Base-by-base conservation (phyloP, 1,284 basidiomycete species). In the Flammula alnicola region DNA sequence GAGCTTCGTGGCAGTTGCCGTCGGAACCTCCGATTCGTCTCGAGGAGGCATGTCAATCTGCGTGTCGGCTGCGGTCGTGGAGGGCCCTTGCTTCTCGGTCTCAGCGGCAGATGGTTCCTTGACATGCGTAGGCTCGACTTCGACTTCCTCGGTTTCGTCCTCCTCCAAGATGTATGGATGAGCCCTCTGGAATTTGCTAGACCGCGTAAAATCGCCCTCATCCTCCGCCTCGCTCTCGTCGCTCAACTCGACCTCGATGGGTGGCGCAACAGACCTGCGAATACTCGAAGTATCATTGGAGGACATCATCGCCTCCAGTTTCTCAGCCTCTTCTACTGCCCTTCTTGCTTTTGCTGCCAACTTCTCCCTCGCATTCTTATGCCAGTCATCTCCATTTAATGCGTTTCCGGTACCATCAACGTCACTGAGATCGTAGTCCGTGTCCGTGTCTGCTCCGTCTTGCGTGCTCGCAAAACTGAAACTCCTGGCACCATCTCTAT, bases 161-260 rank as follows among this genome's bases (percentile, higher is more conserved):
- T 84, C 86, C 62, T 89, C 86, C 16, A 79, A 70, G 27, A 88
- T 88, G 56, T 79, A 74, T 6, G 81, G 76, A 54, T 85, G 79
- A 3, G 70, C 64, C 27, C 74, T 64, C 40, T 66, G 67, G 52
- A 72, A 73, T 19, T 56, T 59, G 38, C 49, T 63, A 0, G 64
- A 63, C 33, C 63, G 64, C 9, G 64, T 70, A 55, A 66, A 75
- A 36, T 74, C 75, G 9, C 68, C 65, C 29, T 74, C 73, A 2
- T 79, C 72, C 40, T 83, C 81, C 1, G 78, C 83, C 19, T 89
- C 88, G 60, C 91, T 92, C 67, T 92, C 89, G 62, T 92, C 90
- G 60, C 88, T 90, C 58, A 91, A 56, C 63, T 91, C 88, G 10
- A 89, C 80, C 35, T 83, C 78, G 44, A 88, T 88, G 5, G 87